Percentiles rank a stretch among this genome's conserved stretches.
Evolutionary conservation across 495 filamentous ascomycete species (phyloP).

Genomic region (Oidiodendron maius): DNA sequence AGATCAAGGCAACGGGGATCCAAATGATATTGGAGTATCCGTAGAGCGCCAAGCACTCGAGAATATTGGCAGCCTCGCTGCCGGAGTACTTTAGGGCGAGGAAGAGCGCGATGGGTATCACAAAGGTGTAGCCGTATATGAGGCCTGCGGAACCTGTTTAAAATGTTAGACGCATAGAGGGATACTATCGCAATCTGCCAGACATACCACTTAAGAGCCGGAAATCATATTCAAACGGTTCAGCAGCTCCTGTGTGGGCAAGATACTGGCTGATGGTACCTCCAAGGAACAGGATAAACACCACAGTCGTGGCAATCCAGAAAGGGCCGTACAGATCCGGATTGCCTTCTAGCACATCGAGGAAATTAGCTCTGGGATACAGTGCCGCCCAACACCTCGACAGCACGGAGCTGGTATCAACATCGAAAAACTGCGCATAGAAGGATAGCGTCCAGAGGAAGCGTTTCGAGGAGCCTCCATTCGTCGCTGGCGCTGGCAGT

Average conservation of each 20-base stretch:
- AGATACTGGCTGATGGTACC: constrained; percentile 92
- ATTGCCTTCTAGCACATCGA: constrained; percentile 95
- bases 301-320: constrained; percentile 97
- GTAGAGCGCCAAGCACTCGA: constrained; percentile 92
- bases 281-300: constrained; percentile 90
- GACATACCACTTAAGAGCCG: constrained; percentile 61
- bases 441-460: constrained; percentile 89
- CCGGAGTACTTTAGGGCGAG: constrained; percentile 91
- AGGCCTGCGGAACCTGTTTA: constrained; percentile 72
- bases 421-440: constrained; percentile 97
- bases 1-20: constrained; percentile 89
- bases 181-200: not conserved
- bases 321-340: constrained; percentile 92
- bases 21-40: constrained; percentile 94
- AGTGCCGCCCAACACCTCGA: constrained; percentile 76
- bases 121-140: constrained; percentile 86
- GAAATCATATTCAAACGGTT: constrained; percentile 79
- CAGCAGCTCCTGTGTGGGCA: constrained; percentile 32
- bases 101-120: constrained; percentile 82
- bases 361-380: constrained; percentile 86
- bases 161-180: constrained; percentile 4
- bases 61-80: constrained; percentile 75
- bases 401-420: constrained; percentile 85
- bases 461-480: constrained; percentile 60
- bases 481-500: constrained; percentile 58